Evolutionary conservation across 495 filamentous ascomycete genomes (phyloP).

Genomic region (Penicillium chermesinum): DNA sequence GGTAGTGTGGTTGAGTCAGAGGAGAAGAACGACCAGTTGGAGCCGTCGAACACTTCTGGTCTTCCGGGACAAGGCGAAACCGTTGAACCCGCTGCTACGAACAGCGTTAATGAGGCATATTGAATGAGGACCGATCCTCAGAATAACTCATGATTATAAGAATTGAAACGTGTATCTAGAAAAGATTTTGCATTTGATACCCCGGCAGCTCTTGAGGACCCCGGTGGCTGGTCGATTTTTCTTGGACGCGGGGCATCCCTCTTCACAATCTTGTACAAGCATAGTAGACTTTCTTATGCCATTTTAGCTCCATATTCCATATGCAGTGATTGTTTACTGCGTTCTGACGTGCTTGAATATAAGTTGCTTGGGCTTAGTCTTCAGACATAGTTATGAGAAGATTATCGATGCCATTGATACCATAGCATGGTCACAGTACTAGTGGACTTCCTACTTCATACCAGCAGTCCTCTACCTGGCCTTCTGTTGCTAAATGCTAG

Average conservation of each 20-base stretch:
- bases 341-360: no score
- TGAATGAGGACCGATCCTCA: no score
- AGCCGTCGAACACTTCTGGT: neutral
- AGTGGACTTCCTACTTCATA: no score
- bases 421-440: no score
- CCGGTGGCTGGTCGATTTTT: neutral
- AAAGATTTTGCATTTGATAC: constrained; percentile 3
- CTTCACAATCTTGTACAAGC: no score
- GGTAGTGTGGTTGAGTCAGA: neutral
- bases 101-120: neutral
- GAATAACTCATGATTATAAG: neutral
- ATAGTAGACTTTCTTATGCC: no score
- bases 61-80: neutral
- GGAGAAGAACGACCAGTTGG: neutral
- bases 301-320: neutral
- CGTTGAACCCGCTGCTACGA: neutral
- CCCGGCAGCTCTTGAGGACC: constrained; percentile 6
- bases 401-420: no score
- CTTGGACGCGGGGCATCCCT: neutral
- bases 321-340: no score
- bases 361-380: no score
- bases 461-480: no score
- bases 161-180: neutral
- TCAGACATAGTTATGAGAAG: no score
- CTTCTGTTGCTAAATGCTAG: no score